Conservation (phyloP, 2,329 filamentous ascomycete genomes). For the Colletotrichum eleusines region DNA sequence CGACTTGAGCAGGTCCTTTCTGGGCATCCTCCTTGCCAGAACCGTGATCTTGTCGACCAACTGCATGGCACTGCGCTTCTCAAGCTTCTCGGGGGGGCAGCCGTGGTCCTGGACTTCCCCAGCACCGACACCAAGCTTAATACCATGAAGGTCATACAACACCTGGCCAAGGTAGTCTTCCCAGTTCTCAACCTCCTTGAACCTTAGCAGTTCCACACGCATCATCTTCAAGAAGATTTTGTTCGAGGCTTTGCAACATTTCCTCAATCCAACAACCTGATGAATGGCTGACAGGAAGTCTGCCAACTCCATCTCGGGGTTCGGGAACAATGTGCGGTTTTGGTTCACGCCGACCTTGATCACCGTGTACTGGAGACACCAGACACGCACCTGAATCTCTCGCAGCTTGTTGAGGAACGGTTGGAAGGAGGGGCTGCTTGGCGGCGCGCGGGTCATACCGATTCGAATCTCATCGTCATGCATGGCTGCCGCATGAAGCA, state of each 20-base stretch:
- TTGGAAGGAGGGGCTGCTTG: constrained; percentile 67
- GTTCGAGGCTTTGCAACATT: constrained; percentile 86
- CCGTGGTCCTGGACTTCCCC: constrained; percentile 82
- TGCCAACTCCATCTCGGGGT: constrained; percentile 78
- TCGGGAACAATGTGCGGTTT: constrained; percentile 72
- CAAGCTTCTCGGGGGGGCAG: constrained; percentile 81
- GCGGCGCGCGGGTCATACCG: constrained; percentile 74
- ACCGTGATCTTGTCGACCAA: constrained; percentile 86
- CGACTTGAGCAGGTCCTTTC: constrained; percentile 92
- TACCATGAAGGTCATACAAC: constrained; percentile 83
- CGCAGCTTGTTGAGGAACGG: constrained; percentile 77
- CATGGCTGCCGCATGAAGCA: constrained; percentile 83
- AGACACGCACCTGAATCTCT: constrained; percentile 88
- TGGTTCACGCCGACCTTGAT: constrained; percentile 81
- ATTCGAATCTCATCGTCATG: constrained; percentile 89
- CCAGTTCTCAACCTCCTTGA: constrained; percentile 82
- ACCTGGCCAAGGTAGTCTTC: constrained; percentile 90
- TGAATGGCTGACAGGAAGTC: constrained; percentile 86
- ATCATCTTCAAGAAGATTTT: constrained; percentile 91
- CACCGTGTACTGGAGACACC: constrained; percentile 88
- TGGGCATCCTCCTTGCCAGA: constrained; percentile 84
- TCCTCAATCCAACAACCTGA: constrained; percentile 84
- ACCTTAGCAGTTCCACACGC: constrained; percentile 84
- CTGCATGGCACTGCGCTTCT: constrained; percentile 82
- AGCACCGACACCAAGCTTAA: constrained; percentile 78